phyloP scores from a whole-genome alignment of 345 rosid genomes.

The Salix viminalis region DNA sequence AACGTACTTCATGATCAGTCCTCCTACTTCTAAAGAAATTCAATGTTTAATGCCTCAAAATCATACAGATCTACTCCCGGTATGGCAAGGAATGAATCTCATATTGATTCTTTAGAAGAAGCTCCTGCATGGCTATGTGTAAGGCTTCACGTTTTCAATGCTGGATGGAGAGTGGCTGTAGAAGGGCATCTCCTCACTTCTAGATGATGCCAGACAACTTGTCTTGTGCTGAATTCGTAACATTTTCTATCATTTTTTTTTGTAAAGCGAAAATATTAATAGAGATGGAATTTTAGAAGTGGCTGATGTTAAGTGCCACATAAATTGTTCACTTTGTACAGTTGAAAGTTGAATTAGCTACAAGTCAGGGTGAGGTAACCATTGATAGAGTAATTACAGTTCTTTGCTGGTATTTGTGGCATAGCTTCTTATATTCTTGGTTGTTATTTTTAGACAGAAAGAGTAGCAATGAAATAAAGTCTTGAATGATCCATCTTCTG shows the following conservation, averaged over 20 bases:
- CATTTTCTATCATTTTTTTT: background rate
- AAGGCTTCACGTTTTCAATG: background rate
- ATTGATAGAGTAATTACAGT: background rate
- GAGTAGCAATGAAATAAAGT: background rate
- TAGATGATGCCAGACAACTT: background rate
- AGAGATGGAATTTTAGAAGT: slow-evolving; percentile 4
- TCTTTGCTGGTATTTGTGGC: background rate
- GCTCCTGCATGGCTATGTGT: background rate
- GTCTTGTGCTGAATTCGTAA: background rate
- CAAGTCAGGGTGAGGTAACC: background rate
- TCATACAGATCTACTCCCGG: background rate
- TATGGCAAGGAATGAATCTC: background rate
- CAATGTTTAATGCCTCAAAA: background rate
- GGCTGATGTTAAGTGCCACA: slow-evolving; percentile 21
- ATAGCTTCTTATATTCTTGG: background rate
- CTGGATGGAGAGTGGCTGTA: background rate
- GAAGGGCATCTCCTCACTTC: slow-evolving; percentile 6
- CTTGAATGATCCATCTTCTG: background rate
- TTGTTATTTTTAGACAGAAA: too few relatives aligned
- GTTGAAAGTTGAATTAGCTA: slow-evolving; percentile 7
- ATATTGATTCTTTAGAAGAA: background rate
- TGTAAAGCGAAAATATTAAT: slow-evolving; percentile 4
- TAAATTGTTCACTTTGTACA: slow-evolving; percentile 22
- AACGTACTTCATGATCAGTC: slow-evolving; percentile 62
- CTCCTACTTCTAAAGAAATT: slow-evolving; percentile 47